Percentiles rank a stretch among this genome's conserved stretches.
Conservation (phyloP, 2,329 filamentous ascomycete genomes). For the Lachnellula cervina region DNA sequence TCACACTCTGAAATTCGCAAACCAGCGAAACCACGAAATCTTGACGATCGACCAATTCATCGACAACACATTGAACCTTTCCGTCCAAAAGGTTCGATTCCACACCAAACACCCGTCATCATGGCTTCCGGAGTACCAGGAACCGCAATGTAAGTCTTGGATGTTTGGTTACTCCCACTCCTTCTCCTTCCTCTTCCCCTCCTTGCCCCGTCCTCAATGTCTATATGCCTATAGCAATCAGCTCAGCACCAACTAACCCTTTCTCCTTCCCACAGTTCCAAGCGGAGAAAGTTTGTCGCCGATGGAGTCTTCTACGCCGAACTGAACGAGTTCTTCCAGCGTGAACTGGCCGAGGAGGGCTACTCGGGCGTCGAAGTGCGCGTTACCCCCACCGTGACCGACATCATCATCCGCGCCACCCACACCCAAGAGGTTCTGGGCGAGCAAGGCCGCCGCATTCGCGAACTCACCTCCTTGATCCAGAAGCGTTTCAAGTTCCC, state of each 20-base stretch:
- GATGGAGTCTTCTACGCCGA: conserved; percentile 99
- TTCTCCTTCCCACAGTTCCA: conserved; percentile 55
- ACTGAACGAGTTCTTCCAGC: conserved; percentile 99
- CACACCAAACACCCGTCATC: conserved; percentile 25
- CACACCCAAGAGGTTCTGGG: conserved; percentile 99
- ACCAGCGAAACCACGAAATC: conserved; percentile 3
- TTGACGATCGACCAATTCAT: conserved; percentile 26
- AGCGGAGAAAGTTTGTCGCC: conserved; percentile 90
- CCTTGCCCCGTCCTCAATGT: neutral
- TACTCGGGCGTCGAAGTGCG: conserved; percentile 99
- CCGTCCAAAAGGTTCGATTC: conserved; percentile 25
- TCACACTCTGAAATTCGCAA: conserved; percentile 3
- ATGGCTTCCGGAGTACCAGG: conserved; percentile 36
- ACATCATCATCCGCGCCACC: conserved; percentile 99
- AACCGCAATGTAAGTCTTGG: conserved; percentile 33
- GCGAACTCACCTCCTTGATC: conserved; percentile 99
- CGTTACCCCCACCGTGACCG: conserved; percentile 98
- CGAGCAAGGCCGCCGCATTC: conserved; percentile 99
- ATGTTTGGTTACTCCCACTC: neutral
- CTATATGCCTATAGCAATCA: neutral
- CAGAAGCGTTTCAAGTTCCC: conserved; percentile 99
- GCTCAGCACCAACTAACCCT: neutral
- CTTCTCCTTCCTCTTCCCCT: neutral
- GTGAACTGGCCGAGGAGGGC: conserved; percentile 98
- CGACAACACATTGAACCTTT: conserved; percentile 22